A percentile compares a stretch with the other conserved stretches of the same genome.
Evolutionary conservation across 2,329 filamentous ascomycete species (phyloP).

Genomic region (Calcarisporium arbuscula): DNA sequence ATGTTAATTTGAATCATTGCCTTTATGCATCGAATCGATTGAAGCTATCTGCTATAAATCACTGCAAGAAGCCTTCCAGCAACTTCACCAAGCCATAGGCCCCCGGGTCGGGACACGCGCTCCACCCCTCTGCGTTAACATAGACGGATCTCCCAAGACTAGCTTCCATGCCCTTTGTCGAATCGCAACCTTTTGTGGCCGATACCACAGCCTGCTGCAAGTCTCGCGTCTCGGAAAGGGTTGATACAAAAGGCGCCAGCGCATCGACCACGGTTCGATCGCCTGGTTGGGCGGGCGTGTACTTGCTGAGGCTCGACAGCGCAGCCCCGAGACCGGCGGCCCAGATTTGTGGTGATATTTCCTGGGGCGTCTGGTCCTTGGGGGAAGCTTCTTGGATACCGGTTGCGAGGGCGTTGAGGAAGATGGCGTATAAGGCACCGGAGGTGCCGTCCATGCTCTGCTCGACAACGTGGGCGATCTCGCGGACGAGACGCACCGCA

Average conservation of each 20-base stretch:
- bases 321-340: conserved; percentile 51
- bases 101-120: conserved; percentile 67
- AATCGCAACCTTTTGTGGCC: conserved; percentile 56
- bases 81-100: conserved; percentile 56
- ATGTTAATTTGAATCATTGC: no score
- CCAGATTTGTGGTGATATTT: conserved; percentile 17
- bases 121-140: conserved; percentile 61
- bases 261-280: conserved; percentile 71
- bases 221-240: conserved; percentile 46
- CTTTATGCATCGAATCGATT: not conserved
- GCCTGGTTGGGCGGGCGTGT: conserved; percentile 65
- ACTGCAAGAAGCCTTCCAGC: conserved; percentile 55
- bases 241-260: conserved; percentile 60
- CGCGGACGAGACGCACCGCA: conserved; percentile 7
- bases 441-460: conserved; percentile 68
- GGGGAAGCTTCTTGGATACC: conserved; percentile 8
- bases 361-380: not conserved
- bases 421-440: conserved; percentile 69
- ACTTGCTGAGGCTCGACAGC: conserved; percentile 50
- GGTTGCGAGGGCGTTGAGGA: conserved; percentile 60
- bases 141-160: conserved; percentile 69
- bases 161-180: conserved; percentile 68
- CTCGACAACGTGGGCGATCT: conserved; percentile 53
- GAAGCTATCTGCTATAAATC: no score
- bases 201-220: conserved; percentile 44